These are phyloP conservation scores for Pseudotulostoma volvatum DNA, from an alignment of 495 filamentous ascomycete species.

Conservation along the genomic window DNA sequence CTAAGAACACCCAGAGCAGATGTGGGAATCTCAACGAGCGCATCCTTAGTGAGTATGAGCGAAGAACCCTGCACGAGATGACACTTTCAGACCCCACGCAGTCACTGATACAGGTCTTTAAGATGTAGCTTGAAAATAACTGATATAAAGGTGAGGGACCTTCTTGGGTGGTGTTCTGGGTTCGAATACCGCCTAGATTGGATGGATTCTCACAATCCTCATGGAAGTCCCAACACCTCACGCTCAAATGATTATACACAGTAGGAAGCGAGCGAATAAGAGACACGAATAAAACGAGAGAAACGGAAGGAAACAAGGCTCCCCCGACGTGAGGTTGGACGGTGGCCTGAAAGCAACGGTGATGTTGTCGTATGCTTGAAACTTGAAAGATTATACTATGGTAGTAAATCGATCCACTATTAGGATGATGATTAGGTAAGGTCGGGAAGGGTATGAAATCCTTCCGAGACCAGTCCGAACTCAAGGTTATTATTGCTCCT, in stretches of 20 bases:
- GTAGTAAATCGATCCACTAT: neutral
- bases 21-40: neutral
- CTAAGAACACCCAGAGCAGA: neutral
- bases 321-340: too few relatives aligned
- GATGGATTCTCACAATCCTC: too few relatives aligned
- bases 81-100: slow-evolving; percentile 8
- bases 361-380: neutral
- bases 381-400: neutral
- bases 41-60: slow-evolving; percentile 1
- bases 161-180: too few relatives aligned
- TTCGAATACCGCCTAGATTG: too few relatives aligned
- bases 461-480: too few relatives aligned
- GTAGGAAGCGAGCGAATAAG: neutral
- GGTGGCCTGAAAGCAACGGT: neutral
- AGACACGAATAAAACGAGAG: neutral
- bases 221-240: neutral
- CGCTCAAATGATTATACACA: neutral
- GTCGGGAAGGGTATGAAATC: too few relatives aligned
- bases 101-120: neutral
- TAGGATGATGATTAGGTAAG: too few relatives aligned
- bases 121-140: neutral
- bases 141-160: neutral
- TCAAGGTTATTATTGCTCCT: too few relatives aligned
- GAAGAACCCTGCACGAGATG: slow-evolving; percentile 18
- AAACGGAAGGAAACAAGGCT: neutral